Base-by-base conservation (phyloP, 1,284 basidiomycete species). In the Malassezia sympodialis region DNA sequence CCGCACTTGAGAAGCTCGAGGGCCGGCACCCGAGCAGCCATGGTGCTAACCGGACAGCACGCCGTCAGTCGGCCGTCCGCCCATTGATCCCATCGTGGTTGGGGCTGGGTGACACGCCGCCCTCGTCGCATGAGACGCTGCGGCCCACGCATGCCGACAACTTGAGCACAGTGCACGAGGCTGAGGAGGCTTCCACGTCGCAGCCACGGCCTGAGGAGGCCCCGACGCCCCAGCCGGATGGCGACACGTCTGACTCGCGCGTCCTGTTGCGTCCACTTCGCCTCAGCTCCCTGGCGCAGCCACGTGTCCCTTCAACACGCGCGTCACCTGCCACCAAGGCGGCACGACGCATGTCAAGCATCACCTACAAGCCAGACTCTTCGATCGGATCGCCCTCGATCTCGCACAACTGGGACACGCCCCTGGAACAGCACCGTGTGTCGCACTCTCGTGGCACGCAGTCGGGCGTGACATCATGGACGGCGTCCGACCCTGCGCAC, bases 1-100 rank as follows among this genome's bases (percentile, higher is more conserved):
- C 31, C 15, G 55, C 55, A 7, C 46, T 57, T 2, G 55, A 57
- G 15, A 52, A 52, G 37, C 49, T 57, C 27, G 55, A 57, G 26
- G 55, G 55, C 8, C 49, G 55, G 5, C 41, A n/a, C 15, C 19
- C 21, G 19, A 40, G 24, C n/a, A 21, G 39, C n/a, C 24, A 26
- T 3, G 15, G 17, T 17, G 37, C 26, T 21, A 24, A 15, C 6
- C 44, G 21, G 14, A 24, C 49, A 21, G n/a, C 28, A 12, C 26
- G 11, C 24, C 11, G 30, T 3, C 27, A 17, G 15, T 10, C 39
- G 14, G n/a, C 19, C 12, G 17, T 2, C 24, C 53, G 53, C 12
- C 8, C 41, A 12, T 4, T 26, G 8, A 27, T 42, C 12, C 53
- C 49, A 6, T 49, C 47, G n/a, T 55, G 53, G 53, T 37, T 55